These are phyloP conservation scores for Candida parachauliodes DNA, from an alignment of 805 yeast species.

Conservation along the genomic window DNA sequence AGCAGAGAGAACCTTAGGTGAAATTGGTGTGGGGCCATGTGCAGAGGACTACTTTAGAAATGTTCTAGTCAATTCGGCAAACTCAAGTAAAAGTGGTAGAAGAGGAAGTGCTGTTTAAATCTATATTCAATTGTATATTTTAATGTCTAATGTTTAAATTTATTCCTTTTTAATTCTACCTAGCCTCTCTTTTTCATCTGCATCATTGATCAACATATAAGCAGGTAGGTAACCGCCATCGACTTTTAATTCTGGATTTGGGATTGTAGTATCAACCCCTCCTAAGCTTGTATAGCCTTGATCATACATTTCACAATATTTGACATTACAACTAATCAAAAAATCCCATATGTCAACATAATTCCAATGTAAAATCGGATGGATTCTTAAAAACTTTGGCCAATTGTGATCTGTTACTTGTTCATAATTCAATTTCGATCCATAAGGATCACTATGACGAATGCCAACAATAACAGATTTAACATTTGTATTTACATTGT, in stretches of 20 bases:
- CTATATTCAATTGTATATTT: slow-evolving; percentile 1
- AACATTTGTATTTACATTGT: slow-evolving; percentile 44
- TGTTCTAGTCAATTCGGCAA: slow-evolving; percentile 22
- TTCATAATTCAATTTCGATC: slow-evolving; percentile 51
- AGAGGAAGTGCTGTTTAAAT: slow-evolving; percentile 16
- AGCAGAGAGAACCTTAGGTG: slow-evolving; percentile 73
- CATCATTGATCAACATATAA: slow-evolving; percentile 55
- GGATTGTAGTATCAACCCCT: slow-evolving; percentile 64
- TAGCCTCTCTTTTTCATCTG: slow-evolving; percentile 52
- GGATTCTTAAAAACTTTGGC: slow-evolving; percentile 83
- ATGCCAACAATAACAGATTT: slow-evolving; percentile 84
- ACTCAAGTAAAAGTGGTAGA: slow-evolving; percentile 19
- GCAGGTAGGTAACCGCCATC: slow-evolving; percentile 45
- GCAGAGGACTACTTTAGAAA: slow-evolving; percentile 40
- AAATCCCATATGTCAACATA: slow-evolving; percentile 85
- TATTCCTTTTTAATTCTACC: slow-evolving; percentile 22
- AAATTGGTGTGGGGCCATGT: slow-evolving; percentile 80
- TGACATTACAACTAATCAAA: slow-evolving; percentile 51
- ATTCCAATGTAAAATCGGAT: slow-evolving; percentile 88
- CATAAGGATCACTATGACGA: slow-evolving; percentile 84
- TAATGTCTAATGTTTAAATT: slow-evolving; percentile 1
- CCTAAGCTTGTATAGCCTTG: slow-evolving; percentile 89
- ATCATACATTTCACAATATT: slow-evolving; percentile 77
- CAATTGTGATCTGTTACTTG: slow-evolving; percentile 85
- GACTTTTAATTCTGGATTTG: slow-evolving; percentile 55